Base-by-base conservation (phyloP, 2,329 filamentous ascomycete genomes). In the Fusarium sp. region DNA sequence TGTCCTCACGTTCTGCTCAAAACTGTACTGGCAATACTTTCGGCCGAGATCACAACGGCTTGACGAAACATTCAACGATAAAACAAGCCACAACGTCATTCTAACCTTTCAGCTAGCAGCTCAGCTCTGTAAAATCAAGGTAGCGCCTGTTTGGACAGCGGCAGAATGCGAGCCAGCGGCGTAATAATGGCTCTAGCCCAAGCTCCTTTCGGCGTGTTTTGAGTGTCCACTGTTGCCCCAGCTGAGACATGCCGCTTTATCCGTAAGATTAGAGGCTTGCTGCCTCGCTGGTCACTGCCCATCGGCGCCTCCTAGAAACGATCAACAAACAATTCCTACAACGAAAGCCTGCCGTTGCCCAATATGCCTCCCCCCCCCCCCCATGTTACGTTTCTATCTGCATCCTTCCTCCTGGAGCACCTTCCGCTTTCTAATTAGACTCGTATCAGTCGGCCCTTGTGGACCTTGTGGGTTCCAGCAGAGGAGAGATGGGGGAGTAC, bases 221-320 rank as follows among this genome's bases (percentile, higher is more conserved):
- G 11, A 43, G 62, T 69, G 26, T 20, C 54, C 55, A 60, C 62
- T 44, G 26, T 67, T 56, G 53, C 51, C 56, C 64, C 51, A 65
- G 65, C 59, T 65, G 62, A 62, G 44, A 32, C n/a, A 62, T 68
- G 66, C 66, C 66, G 66, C 49, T 50, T 63, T 69, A 68, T 67
- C 65, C 65, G 65, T 62, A 22, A 54, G 20, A 66, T 41, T 48
- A 47, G 61, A 59, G 20, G 48, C 35, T 32, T 40, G 28, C 28
- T 30, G 28, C 10, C 10, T 30, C 11, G 28, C 28, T 28, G 9
- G 9, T 28, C 26, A 28, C 26, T 17, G 39, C 14, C 45, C 28
- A 13, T 9, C 15, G n/a, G 33, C 35, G 35, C 35, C 35, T 48
- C 50, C 39, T 20, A 30, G 44, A 30, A 30, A 40, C 44, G 43